These are phyloP conservation scores for Castanospermum australe DNA, from an alignment of 306 rosid genomes.

Conservation along the genomic window DNA sequence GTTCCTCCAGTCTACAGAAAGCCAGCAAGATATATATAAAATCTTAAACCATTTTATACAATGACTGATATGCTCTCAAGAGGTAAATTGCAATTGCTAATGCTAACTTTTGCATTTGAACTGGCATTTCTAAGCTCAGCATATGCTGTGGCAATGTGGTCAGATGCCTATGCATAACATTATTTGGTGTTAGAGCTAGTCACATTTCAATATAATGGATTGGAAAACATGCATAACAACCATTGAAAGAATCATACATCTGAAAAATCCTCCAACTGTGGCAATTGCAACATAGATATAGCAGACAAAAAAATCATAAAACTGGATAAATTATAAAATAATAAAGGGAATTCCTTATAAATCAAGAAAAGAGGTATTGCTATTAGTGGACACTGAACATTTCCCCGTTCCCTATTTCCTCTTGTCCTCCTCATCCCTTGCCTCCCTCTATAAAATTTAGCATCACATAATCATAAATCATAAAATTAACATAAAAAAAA, in stretches of 20 bases:
- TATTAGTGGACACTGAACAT: no score
- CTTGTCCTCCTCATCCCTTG: no score
- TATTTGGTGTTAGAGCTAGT: conserved; percentile 2
- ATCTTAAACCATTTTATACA: background rate
- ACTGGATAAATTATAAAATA: background rate
- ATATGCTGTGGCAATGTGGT: conserved; percentile 84
- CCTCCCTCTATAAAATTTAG: no score
- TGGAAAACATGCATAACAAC: background rate
- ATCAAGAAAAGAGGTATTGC: conserved; percentile 14
- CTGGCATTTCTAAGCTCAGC: conserved; percentile 88
- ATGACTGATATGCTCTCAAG: background rate
- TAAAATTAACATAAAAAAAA: no score
- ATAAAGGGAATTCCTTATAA: background rate
- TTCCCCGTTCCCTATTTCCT: no score
- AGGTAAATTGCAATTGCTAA: background rate
- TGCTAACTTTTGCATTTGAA: conserved; percentile 79
- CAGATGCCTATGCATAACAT: conserved; percentile 75
- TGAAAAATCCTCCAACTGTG: background rate
- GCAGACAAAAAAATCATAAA: background rate
- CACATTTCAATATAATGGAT: background rate
- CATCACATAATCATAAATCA: no score
- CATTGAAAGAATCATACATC: conserved; percentile 9
- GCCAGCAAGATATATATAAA: no score
- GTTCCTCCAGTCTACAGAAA: conserved; percentile 92
- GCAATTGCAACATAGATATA: conserved; percentile 2